Evolutionary conservation across 2,329 filamentous ascomycete species (phyloP), one percentile per base, ranked within the genome.

Genomic region (Colletotrichum camelliae): DNA sequence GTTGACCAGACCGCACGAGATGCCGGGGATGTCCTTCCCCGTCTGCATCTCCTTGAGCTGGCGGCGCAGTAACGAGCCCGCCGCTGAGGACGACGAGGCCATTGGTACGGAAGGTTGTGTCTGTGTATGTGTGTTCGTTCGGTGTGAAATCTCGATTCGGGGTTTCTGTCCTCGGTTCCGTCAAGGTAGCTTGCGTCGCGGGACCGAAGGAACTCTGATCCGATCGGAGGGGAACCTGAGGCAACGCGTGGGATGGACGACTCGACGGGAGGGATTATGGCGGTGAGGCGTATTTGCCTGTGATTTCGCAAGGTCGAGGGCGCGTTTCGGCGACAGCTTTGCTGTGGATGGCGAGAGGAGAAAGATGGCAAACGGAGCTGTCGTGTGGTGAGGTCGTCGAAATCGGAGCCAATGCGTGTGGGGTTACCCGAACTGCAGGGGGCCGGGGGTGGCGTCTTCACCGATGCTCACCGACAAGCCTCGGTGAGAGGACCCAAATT

Each of bases 1-100:
- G 81, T 93, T 93, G 68, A 96, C 93, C 58, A 99, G 88, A 1
- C 97, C 97, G 81, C 95, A 98, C 77, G 96, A 98, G 82, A 98
- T 98, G 69, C 96, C 97, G 0, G 95, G 95, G 62, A 98, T 94
- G 85, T 98, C 96, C 83, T 96, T 96, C 84, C 95, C 93, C 29
- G 91, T 92, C 86, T 98, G 95, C 92, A 99, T 98, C 83, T 97
- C 93, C 88, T 98, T 98, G 79, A 98, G 92, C 86, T 98, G 96
- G 73, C 94, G 93, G 80, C 91, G 88, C 62, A 99, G 92, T 78
- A 98, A 92, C 77, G 93, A 89, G 24, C 92, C 94, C 16, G 94
- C 93, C 12, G 92, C 91, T 77, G 87, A 88, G 55, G 85, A 83
- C 64, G 87, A 85, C 55, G 86, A 86, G 72, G 86, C 84, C 83